A percentile compares a stretch with the other conserved stretches of the same genome.
Conservation (phyloP, 257 asterid species). For the Mentha longifolia region DNA sequence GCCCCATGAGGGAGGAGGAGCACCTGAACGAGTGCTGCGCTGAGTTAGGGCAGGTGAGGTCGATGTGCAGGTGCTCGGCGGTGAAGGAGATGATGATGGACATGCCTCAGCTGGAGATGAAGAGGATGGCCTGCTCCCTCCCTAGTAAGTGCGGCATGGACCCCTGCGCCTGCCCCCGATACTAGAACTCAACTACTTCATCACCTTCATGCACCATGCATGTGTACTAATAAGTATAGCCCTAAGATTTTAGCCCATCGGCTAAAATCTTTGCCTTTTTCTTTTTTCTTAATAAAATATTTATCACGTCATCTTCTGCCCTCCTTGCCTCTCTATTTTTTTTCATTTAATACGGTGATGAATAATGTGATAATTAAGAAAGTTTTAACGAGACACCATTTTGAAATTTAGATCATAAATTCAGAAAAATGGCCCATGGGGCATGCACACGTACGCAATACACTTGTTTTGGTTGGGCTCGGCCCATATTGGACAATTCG, state of each 20-base stretch:
- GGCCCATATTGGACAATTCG: not conserved
- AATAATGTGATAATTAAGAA: no score
- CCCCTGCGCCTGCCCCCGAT: not conserved
- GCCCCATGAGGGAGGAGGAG: not conserved
- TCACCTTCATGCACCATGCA: not conserved
- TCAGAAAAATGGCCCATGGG: no score
- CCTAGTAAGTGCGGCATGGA: not conserved
- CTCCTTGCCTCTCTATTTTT: no score
- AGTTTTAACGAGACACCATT: no score
- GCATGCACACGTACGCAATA: no score
- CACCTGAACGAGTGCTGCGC: not conserved
- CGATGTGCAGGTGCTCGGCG: not conserved
- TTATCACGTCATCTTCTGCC: no score
- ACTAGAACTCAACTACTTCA: no score
- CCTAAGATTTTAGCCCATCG: not conserved
- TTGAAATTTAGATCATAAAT: no score
- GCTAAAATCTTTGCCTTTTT: not conserved
- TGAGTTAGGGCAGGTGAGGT: not conserved
- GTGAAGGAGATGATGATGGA: not conserved
- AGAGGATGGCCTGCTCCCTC: not conserved
- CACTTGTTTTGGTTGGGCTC: no score
- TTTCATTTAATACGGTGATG: no score
- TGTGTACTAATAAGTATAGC: not conserved
- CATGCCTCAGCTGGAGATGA: no score
- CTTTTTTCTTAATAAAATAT: no score